These are phyloP conservation scores for Schwanniomyces yamadae DNA, from an alignment of 805 yeast genomes.

Conservation along the genomic window DNA sequence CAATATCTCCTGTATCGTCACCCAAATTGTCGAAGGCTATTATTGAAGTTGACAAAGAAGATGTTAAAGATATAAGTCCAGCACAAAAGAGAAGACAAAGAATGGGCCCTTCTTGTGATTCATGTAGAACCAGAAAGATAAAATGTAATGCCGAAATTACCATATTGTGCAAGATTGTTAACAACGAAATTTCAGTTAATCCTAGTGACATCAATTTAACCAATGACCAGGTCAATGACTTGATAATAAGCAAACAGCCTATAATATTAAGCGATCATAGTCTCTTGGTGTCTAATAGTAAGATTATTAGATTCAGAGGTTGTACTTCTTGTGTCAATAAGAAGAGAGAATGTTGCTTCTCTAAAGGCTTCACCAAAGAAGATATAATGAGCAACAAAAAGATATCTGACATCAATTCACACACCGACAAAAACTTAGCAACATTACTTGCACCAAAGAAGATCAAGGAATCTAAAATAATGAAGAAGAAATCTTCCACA, in stretches of 20 bases:
- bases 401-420: constrained; percentile 8
- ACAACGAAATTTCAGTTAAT: constrained; percentile 1
- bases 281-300: constrained; percentile 22
- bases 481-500: constrained; percentile 1
- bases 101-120: constrained; percentile 73
- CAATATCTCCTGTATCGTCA: constrained; percentile 10
- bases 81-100: constrained; percentile 52
- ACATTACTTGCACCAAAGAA: not conserved
- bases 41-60: not conserved
- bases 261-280: constrained; percentile 8
- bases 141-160: constrained; percentile 69
- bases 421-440: too few species aligned
- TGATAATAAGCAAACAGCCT: constrained; percentile 4
- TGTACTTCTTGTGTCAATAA: constrained; percentile 56
- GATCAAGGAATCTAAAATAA: not conserved
- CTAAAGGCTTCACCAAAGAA: constrained; percentile 66
- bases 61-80: too few species aligned
- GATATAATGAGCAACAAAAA: constrained; percentile 46
- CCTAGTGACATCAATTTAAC: not conserved
- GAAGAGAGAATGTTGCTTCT: constrained; percentile 49
- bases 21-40: constrained; percentile 5
- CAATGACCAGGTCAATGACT: constrained; percentile 6
- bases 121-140: constrained; percentile 66
- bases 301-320: constrained; percentile 49
- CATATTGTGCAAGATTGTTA: constrained; percentile 26